A percentile compares a stretch with the other conserved stretches of the same genome.
phyloP scores from a whole-genome alignment of 176 grass and related monocot species.

The Saccharum officinarum region DNA sequence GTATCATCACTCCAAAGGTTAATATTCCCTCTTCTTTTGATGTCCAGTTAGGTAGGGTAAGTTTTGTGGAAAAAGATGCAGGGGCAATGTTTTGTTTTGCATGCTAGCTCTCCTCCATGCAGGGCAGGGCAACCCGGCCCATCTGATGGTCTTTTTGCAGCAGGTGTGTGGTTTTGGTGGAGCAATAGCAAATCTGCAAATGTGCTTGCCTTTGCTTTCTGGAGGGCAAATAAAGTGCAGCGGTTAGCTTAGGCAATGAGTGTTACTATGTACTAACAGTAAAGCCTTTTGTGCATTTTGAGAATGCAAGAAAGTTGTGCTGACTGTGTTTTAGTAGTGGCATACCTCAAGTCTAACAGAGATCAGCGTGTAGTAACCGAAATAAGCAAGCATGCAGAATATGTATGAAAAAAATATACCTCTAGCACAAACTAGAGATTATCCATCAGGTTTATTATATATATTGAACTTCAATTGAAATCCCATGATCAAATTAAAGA shows the following conservation, averaged over 20 bases:
- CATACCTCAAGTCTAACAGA: no score
- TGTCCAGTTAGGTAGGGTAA: slow-evolving; percentile 56
- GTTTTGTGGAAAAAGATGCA: slow-evolving; percentile 22
- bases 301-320: slow-evolving; percentile 40
- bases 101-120: slow-evolving; percentile 7
- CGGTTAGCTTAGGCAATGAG: slow-evolving; percentile 38
- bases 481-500: slow-evolving; percentile 31
- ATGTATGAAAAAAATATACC: neutral
- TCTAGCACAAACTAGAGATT: neutral
- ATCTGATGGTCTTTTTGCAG: slow-evolving; percentile 37
- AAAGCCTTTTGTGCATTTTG: slow-evolving; percentile 48
- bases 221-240: slow-evolving; percentile 31
- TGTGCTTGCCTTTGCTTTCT: slow-evolving; percentile 50
- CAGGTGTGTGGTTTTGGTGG: slow-evolving; percentile 38
- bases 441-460: neutral
- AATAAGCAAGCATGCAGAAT: neutral
- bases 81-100: slow-evolving; percentile 46
- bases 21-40: slow-evolving; percentile 97
- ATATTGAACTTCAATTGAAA: neutral
- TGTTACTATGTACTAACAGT: slow-evolving; percentile 34
- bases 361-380: neutral
- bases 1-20: slow-evolving; percentile 74
- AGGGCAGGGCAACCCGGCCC: slow-evolving; percentile 6
- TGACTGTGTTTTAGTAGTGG: slow-evolving; percentile 19
- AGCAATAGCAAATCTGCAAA: slow-evolving; percentile 39